phyloP scores from a whole-genome alignment of 2,329 filamentous ascomycete genomes.

The Fusarium burgessii region DNA sequence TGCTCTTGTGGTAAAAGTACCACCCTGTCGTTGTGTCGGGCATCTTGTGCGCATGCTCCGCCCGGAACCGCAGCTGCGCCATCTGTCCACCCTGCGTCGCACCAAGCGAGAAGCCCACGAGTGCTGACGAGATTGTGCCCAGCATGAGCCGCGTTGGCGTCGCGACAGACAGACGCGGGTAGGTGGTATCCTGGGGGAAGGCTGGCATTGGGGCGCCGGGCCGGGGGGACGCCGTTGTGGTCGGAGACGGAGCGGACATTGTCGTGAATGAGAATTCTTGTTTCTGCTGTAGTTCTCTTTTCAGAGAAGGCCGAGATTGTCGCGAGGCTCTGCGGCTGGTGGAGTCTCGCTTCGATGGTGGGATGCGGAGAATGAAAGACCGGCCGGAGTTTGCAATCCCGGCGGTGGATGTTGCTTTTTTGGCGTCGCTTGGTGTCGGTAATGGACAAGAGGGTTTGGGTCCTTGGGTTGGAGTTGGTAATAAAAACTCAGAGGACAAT shows the following conservation, averaged over 20 bases:
- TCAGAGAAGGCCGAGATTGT: conserved; percentile 27
- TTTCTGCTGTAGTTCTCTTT: conserved; percentile 1
- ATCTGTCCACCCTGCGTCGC: conserved; percentile 77
- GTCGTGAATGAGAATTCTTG: background rate
- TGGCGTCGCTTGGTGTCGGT: conserved; percentile 23
- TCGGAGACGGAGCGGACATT: conserved; percentile 22
- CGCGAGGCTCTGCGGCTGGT: conserved; percentile 38
- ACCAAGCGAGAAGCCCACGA: conserved; percentile 78
- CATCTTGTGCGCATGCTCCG: conserved; percentile 95
- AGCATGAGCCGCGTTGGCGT: conserved; percentile 74
- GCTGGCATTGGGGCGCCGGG: conserved; percentile 30
- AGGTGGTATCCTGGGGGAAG: conserved; percentile 45
- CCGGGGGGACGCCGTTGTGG: conserved; percentile 23
- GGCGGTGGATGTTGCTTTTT: conserved; percentile 26
- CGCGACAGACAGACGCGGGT: conserved; percentile 70
- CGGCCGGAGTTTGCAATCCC: conserved; percentile 30
- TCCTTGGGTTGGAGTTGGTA: conserved; percentile 17
- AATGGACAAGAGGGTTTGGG: conserved; percentile 33
- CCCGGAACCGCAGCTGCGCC: conserved; percentile 86
- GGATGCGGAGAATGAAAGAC: conserved; percentile 31
- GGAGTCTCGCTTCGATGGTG: conserved; percentile 29
- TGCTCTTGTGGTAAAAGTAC: conserved; percentile 99
- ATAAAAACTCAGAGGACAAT: conserved; percentile 27
- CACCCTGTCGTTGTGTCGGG: conserved; percentile 86
- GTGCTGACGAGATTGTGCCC: conserved; percentile 71